Evolutionary conservation across 306 rosid species (phyloP).

Genomic region (Castanea mollissima): DNA sequence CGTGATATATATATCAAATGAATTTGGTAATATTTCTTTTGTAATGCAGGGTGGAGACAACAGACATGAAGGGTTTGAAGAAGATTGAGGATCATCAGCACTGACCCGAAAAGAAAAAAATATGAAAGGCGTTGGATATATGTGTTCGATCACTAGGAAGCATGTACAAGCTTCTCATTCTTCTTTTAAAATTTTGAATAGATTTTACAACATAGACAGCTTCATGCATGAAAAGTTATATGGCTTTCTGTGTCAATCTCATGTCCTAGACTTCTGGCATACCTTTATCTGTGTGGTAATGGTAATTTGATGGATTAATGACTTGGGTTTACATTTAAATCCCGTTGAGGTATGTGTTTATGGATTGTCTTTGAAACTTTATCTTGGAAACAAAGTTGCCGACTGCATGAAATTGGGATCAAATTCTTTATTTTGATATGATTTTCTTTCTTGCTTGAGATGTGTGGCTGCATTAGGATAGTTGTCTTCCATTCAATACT

Average conservation of each 20-base stretch:
- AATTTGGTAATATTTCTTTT: slow-evolving; percentile 30
- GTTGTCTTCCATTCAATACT: no score
- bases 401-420: background rate
- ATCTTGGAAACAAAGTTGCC: background rate
- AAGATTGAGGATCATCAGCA: slow-evolving; percentile 78
- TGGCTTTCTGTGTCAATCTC: slow-evolving; percentile 27
- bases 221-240: slow-evolving; percentile 26
- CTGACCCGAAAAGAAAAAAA: slow-evolving; percentile 28
- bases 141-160: background rate
- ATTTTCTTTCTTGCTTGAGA: background rate
- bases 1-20: background rate
- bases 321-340: slow-evolving; percentile 21
- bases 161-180: background rate
- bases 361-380: background rate
- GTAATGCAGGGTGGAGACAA: slow-evolving; percentile 86
- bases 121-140: slow-evolving; percentile 1
- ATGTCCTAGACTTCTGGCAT: slow-evolving; percentile 25
- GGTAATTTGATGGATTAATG: slow-evolving; percentile 14
- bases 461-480: no score
- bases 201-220: slow-evolving; percentile 33
- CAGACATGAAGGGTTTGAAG: slow-evolving; percentile 98
- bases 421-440: background rate
- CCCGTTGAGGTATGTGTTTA: background rate
- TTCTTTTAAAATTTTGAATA: slow-evolving; percentile 23
- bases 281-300: slow-evolving; percentile 22